phyloP scores from a whole-genome alignment of 2,329 filamentous ascomycete species.

The Beauveria sp. region DNA sequence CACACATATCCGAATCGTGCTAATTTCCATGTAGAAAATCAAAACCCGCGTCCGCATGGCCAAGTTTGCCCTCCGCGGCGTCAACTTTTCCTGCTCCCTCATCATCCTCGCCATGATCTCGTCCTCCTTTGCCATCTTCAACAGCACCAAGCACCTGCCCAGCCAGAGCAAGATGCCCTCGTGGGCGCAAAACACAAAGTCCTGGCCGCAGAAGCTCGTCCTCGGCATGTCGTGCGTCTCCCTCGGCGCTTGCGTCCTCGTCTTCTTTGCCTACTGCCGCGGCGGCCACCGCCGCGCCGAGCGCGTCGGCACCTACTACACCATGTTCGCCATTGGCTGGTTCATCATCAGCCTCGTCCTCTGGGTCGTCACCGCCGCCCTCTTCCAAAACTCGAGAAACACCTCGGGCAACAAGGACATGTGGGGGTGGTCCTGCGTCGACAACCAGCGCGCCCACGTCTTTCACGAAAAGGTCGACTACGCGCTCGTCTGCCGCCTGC shows the following conservation, averaged over 20 bases:
- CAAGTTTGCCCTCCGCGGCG: constrained; percentile 88
- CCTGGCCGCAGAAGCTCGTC: constrained; percentile 85
- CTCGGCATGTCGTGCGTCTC: constrained; percentile 75
- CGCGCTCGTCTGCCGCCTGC: constrained; percentile 79
- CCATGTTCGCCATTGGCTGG: constrained; percentile 84
- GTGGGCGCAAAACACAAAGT: constrained; percentile 72
- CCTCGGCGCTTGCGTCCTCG: constrained; percentile 66
- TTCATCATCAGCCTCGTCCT: constrained; percentile 90
- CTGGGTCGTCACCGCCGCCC: constrained; percentile 79
- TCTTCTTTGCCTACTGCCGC: constrained; percentile 81
- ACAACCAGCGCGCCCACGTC: constrained; percentile 72
- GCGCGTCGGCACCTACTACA: constrained; percentile 93
- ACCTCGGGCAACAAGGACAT: constrained; percentile 72
- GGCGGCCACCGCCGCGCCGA: constrained; percentile 84
- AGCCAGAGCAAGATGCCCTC: constrained; percentile 72
- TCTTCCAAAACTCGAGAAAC: constrained; percentile 72
- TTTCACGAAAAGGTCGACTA: constrained; percentile 81
- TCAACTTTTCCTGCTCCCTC: constrained; percentile 94
- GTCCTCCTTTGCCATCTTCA: constrained; percentile 87
- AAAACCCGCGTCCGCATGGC: constrained; percentile 87
- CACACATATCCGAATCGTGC: too few species aligned
- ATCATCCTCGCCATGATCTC: constrained; percentile 89
- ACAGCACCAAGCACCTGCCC: constrained; percentile 69
- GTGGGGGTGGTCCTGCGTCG: constrained; percentile 96
- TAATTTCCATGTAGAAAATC: constrained; percentile 58